Evolutionary conservation across 2,329 filamentous ascomycete species (phyloP), one percentile per base, ranked within the genome.

Genomic region (Lecanosticta acicola): DNA sequence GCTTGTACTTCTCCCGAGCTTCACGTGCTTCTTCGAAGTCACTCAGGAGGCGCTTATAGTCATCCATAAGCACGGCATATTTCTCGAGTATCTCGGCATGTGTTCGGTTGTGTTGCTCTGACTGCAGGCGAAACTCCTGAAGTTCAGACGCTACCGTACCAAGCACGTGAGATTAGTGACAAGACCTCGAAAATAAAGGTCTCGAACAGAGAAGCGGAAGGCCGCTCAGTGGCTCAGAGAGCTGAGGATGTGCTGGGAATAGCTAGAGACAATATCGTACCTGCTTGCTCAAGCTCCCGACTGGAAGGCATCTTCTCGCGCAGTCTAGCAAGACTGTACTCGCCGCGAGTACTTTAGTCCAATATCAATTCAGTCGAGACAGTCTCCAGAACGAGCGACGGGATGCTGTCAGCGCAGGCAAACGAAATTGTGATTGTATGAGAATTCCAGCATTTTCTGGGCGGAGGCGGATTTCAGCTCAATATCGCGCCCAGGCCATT

Each of bases 11-110:
- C 48, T 79, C 76, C 3, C 75, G 66, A 0, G 69, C 52, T 39
- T 76, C 74, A 33, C 74, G 71, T 50, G 76, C 75, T 50, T 80
- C 74, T 51, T 80, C 77, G 43, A 75, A 78, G 49, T 80, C 75
- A 50, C 71, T 77, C 57, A 76, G 79, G 21, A 82, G 66, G 0
- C 69, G 67, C 46, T 69, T 75, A 62, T 81, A 80, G 47, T 73
- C 70, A 26, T 41, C 26, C 37, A 46, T 41, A 10, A 46, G 32
- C 19, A 64, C 59, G 3, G 62, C 60, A 49, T 74, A 71, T 29
- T 69, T 65, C 10, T 62, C 53, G 3, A 74, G 54, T 1, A 75
- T 50, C 16, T 56, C 49, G n/a, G 50, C 26, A 5, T 61, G 50
- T 3, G 50, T 56, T n/a, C 53, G 41, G 11, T 58, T 52, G 26